A percentile compares a stretch with the other conserved stretches of the same genome.
Conservation (phyloP, 495 filamentous ascomycete genomes). For the Mytilinidion resinicola region DNA sequence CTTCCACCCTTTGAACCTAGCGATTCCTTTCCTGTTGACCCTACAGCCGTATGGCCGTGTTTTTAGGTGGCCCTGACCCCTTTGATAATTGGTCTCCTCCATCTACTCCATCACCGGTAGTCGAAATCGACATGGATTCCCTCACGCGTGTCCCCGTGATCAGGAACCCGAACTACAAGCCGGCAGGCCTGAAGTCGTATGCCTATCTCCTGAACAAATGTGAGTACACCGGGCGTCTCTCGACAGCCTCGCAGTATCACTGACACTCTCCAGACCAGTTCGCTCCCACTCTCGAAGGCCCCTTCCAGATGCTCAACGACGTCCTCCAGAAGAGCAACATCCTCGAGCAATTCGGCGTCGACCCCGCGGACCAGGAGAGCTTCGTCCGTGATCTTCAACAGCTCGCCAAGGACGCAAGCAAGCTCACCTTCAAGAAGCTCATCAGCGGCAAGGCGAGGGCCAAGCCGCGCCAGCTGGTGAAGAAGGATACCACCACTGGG, state of each 20-base stretch:
- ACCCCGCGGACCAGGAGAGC: too few species aligned
- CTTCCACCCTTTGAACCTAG: too few species aligned
- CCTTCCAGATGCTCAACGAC: conserved; percentile 50
- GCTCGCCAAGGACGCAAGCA: conserved; percentile 24
- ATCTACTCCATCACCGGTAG: too few species aligned
- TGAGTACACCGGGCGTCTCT: conserved; percentile 1
- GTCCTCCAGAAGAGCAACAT: conserved; percentile 43
- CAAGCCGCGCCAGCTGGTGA: conserved; percentile 43
- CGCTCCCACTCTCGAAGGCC: conserved; percentile 61
- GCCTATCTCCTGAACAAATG: conserved; percentile 62
- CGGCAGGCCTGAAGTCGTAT: conserved; percentile 66
- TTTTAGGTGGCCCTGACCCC: too few species aligned
- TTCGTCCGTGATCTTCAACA: too few species aligned
- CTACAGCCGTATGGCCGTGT: too few species aligned
- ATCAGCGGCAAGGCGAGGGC: conserved; percentile 44
- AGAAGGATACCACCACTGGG: conserved; percentile 37
- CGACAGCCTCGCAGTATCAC: not conserved
- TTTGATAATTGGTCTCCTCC: too few species aligned
- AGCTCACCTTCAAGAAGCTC: not conserved
- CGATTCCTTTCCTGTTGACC: too few species aligned
- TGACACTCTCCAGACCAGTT: conserved; percentile 43
- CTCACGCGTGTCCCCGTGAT: conserved; percentile 21
- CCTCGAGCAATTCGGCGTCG: conserved; percentile 20
- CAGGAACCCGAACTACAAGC: conserved; percentile 58
- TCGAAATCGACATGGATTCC: not conserved